phyloP scores from a whole-genome alignment of 306 rosid species.

The Vicia sativa region DNA sequence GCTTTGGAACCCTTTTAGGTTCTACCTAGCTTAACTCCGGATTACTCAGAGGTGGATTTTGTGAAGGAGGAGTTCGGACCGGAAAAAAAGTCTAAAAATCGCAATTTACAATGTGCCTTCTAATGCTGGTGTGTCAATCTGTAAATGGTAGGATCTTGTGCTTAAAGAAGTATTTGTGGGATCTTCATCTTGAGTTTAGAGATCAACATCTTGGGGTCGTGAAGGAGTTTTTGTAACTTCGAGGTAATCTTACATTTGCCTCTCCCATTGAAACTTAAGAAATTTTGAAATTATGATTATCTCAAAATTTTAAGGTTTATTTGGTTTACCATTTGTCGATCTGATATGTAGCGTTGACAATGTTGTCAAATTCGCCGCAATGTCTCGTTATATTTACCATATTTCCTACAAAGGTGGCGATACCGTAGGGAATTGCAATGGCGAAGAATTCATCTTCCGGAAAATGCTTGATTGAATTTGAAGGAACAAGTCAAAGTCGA shows the following conservation, averaged over 20 bases:
- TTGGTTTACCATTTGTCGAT: neutral
- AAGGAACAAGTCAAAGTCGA: neutral
- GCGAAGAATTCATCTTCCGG: neutral
- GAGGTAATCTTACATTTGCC: neutral
- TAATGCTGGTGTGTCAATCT: neutral
- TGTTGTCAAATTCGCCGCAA: constrained; percentile 11
- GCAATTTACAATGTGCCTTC: neutral
- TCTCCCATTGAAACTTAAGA: neutral
- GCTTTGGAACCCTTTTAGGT: constrained; percentile 1
- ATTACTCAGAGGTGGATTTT: constrained; percentile 34
- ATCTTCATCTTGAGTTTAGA: neutral
- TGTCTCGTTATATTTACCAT: no score
- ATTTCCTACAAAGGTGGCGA: no score
- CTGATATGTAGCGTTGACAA: neutral
- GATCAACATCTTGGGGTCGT: neutral
- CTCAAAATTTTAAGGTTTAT: neutral
- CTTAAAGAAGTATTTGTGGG: neutral
- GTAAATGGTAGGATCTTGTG: no score
- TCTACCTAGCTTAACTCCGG: constrained; percentile 44
- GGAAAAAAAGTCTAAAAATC: neutral
- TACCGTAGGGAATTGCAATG: no score
- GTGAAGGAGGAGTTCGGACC: neutral
- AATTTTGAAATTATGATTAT: neutral
- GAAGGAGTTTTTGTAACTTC: neutral
- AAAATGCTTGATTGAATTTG: neutral